These are phyloP conservation scores for Fomes fomentarius DNA, from an alignment of 1,284 basidiomycete species.

Conservation along the genomic window DNA sequence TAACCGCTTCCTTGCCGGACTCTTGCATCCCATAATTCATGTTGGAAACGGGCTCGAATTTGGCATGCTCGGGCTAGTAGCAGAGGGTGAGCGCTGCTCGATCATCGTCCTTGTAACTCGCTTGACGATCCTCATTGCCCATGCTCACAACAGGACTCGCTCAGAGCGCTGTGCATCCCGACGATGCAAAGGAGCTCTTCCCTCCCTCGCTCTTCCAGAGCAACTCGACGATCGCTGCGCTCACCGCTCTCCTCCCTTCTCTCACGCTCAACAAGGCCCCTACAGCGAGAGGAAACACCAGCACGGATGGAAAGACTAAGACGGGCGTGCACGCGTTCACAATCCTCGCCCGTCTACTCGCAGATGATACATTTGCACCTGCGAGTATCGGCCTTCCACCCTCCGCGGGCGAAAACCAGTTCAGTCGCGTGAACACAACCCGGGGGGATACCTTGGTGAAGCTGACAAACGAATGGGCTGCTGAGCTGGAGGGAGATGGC, in stretches of 20 bases:
- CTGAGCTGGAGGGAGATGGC: too few species aligned
- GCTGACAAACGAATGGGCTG: too few species aligned
- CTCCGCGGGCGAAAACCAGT: constrained; percentile 18
- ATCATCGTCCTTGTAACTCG: constrained; percentile 45
- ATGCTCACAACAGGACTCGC: constrained; percentile 36
- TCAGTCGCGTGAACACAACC: constrained; percentile 27
- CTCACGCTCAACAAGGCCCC: too few species aligned
- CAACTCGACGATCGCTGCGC: constrained; percentile 10
- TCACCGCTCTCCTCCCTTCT: constrained; percentile 25
- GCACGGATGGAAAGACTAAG: too few species aligned
- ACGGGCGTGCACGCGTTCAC: constrained; percentile 37
- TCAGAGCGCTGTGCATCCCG: constrained; percentile 36
- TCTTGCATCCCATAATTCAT: constrained; percentile 71
- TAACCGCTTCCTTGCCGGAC: constrained; percentile 57
- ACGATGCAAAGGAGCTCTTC: constrained; percentile 28
- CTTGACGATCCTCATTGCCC: constrained; percentile 43
- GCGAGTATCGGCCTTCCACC: constrained; percentile 47
- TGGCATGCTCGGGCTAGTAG: constrained; percentile 59
- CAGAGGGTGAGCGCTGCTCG: constrained; percentile 51
- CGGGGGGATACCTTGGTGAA: too few species aligned
- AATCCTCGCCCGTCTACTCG: constrained; percentile 41
- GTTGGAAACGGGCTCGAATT: constrained; percentile 68
- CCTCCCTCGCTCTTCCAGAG: constrained; percentile 33
- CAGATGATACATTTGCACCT: constrained; percentile 39
- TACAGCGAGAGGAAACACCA: too few species aligned